Percentiles rank a stretch among this genome's conserved stretches.
Evolutionary conservation across 257 asterid species (phyloP).

Genomic region (Oldenlandia corymbosa): DNA sequence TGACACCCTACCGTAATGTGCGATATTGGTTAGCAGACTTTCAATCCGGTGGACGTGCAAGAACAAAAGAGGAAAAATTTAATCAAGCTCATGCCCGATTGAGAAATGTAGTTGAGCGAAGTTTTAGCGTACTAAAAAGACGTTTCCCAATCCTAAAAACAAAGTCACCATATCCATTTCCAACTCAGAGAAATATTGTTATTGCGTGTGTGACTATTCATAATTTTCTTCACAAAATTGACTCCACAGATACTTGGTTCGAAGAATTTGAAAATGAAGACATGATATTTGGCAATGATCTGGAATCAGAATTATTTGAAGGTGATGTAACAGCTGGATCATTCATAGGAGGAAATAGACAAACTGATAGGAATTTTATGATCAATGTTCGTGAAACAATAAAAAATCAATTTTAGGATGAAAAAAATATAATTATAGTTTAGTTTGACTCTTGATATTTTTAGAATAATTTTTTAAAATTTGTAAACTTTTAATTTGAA

Average conservation of each 20-base stretch:
- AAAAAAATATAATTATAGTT: no score
- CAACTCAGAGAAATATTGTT: background rate
- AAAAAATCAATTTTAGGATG: no score
- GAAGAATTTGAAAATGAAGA: slow-evolving; percentile 4
- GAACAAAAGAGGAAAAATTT: slow-evolving; percentile 1
- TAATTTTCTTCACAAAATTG: background rate
- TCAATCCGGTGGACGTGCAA: background rate
- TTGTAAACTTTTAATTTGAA: no score
- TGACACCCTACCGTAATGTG: background rate
- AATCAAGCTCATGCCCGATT: background rate
- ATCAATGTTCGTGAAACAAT: no score
- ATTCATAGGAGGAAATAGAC: no score
- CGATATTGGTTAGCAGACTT: background rate
- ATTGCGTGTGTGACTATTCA: background rate
- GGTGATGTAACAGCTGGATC: no score
- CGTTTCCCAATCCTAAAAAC: background rate
- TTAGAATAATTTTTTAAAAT: no score
- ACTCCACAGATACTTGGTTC: background rate
- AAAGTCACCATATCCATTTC: background rate
- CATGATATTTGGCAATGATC: background rate
- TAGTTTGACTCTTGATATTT: no score
- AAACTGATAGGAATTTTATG: no score
- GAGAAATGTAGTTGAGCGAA: background rate
- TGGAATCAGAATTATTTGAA: background rate
- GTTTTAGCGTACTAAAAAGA: background rate